Percentiles rank a stretch among this genome's conserved stretches.
Conservation (phyloP, 306 rosid species). For the Ammopiptanthus mongolicus region DNA sequence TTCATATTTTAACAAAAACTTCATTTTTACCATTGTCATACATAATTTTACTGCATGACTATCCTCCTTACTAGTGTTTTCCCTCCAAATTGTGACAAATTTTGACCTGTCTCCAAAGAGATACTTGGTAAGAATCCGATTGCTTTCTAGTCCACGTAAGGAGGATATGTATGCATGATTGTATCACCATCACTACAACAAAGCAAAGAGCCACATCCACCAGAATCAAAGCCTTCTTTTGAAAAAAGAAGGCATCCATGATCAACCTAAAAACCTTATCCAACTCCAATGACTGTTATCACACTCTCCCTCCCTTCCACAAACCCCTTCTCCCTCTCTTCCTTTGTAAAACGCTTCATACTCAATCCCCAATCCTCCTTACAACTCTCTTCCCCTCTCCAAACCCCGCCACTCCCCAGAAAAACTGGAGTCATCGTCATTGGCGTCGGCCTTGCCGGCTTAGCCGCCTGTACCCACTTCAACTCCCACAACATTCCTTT, state of each 20-base stretch:
- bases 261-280: conserved; percentile 38
- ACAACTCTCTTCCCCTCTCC: conserved; percentile 22
- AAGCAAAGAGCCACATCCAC: conserved; percentile 14
- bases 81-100: neutral
- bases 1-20: too few relatives aligned
- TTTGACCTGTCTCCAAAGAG: neutral
- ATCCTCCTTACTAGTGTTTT: neutral
- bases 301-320: conserved; percentile 26
- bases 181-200: neutral
- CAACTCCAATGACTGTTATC: conserved; percentile 40
- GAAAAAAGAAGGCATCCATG: neutral
- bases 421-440: conserved; percentile 50
- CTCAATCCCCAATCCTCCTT: conserved; percentile 39
- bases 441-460: conserved; percentile 90
- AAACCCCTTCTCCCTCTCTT: conserved; percentile 16
- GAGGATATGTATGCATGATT: neutral
- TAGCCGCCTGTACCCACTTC: conserved; percentile 77
- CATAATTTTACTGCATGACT: too few relatives aligned
- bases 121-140: neutral
- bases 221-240: neutral
- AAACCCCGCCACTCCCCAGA: conserved; percentile 12
- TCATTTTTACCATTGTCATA: too few relatives aligned
- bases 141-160: neutral
- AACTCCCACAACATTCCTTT: conserved; percentile 59
- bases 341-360: conserved; percentile 25